Evolutionary conservation across 495 filamentous ascomycete genomes (phyloP), one percentile per base, ranked within the genome.

Genomic region (Diplogelasinospora grovesii): DNA sequence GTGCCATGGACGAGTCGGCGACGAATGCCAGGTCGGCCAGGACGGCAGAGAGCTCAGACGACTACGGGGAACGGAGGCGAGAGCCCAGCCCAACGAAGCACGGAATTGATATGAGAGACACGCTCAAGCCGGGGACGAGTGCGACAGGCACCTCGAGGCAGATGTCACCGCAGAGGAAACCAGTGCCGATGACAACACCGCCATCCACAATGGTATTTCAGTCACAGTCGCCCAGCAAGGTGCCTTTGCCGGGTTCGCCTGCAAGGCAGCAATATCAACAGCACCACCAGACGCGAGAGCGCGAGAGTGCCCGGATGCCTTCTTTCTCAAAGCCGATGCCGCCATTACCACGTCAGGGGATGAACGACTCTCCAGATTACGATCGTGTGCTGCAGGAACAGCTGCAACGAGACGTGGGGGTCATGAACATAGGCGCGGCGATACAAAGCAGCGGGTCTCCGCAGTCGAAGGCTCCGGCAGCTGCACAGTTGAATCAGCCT

Each of bases 1-100:
- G 76, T 39, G 68, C 79, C 0, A 78, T 92, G 77, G 85, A 83
- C 38, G 83, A 84, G 26, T 75, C 83, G 8, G 78, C 75, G 3
- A 75, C 81, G 4, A 90, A 92, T 56, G 68, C 77, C 11, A 69
- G 83, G 37, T 67, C 71, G 34, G 57, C 70, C 39, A 68, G 63
- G 49, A 61, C 50, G 23, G 57, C 44, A 20, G 65, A 74, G 26
- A 67, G 52, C 39, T 66, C 55, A 51, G 66, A 66, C 29, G 61
- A 69, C 48, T 71, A 73, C 30, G 69, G 61, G 22, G 70, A 77
- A 49, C 64, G 62, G 38, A 57, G 60, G 29, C 37, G 56, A 9
- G 60, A 65, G 11, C 35, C 35, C 10, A 62, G 54, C 34, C 71
- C 71, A 1, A 61, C 49, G 7, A 77, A 76, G 52, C 39, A 59